Evolutionary conservation across 1,284 basidiomycete species (phyloP).

Genomic region (Moesziomyces sp.): DNA sequence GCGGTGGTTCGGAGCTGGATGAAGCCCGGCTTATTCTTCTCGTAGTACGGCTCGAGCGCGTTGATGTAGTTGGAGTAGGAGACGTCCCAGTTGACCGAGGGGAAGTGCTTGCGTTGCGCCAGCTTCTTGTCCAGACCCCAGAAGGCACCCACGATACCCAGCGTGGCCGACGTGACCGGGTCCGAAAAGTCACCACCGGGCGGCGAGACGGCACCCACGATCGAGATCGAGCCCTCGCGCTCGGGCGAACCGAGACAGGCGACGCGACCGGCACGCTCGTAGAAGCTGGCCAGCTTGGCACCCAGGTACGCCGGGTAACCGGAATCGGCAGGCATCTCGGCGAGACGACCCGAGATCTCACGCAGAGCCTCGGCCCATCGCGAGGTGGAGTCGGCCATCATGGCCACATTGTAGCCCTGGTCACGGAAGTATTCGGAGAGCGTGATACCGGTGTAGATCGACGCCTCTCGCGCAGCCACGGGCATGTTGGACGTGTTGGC

Average conservation of each 20-base stretch:
- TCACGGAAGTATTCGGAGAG: conserved; percentile 99
- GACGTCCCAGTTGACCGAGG: conserved; percentile 97
- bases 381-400: conserved; percentile 99
- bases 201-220: conserved; percentile 97
- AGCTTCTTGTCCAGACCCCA: conserved; percentile 82
- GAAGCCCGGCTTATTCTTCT: conserved; percentile 86
- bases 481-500: conserved; percentile 99
- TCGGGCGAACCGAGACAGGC: conserved; percentile 88
- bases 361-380: conserved; percentile 99
- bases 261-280: conserved; percentile 98
- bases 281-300: conserved; percentile 96
- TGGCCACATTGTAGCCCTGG: conserved; percentile 95
- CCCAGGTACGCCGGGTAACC: conserved; percentile 93
- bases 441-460: conserved; percentile 99
- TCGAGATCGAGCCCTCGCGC: conserved; percentile 92
- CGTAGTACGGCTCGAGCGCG: conserved; percentile 92
- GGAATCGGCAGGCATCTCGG: conserved; percentile 99
- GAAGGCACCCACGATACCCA: conserved; percentile 99
- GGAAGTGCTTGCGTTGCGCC: conserved; percentile 97
- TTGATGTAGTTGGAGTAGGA: conserved; percentile 99
- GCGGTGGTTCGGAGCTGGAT: conserved; percentile 89
- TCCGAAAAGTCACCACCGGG: conserved; percentile 99
- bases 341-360: conserved; percentile 98
- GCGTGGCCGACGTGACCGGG: conserved; percentile 95
- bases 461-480: conserved; percentile 98